Percentiles rank a stretch among this genome's conserved stretches.
phyloP scores from a whole-genome alignment of 1,284 basidiomycete genomes.

The Rhodotorula sp. region DNA sequence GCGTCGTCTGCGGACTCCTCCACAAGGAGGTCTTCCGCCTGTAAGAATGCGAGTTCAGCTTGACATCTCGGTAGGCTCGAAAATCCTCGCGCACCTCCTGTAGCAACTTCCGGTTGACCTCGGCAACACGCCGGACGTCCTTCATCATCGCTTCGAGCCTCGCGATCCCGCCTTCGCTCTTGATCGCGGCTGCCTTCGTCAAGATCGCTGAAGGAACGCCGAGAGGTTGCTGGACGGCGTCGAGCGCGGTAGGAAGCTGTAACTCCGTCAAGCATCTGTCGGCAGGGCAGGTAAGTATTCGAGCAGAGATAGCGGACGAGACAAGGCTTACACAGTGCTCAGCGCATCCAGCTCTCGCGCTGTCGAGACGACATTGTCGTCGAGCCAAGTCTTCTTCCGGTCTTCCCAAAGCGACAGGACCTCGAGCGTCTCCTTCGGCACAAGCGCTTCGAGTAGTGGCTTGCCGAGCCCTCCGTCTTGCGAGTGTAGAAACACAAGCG shows the following conservation, averaged over 20 bases:
- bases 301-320: slow-evolving; percentile 5
- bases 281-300: not conserved
- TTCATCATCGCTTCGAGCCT: slow-evolving; percentile 70
- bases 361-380: slow-evolving; percentile 64
- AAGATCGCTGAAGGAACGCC: slow-evolving; percentile 85
- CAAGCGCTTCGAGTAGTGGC: slow-evolving; percentile 69
- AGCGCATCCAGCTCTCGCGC: slow-evolving; percentile 63
- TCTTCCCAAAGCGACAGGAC: slow-evolving; percentile 90
- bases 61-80: not conserved
- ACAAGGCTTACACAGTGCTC: slow-evolving; percentile 59
- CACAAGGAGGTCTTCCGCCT: slow-evolving; percentile 85
- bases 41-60: not conserved
- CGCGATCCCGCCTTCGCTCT: slow-evolving; percentile 69
- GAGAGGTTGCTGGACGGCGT: slow-evolving; percentile 80
- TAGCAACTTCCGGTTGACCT: slow-evolving; percentile 63
- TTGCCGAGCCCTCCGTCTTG: slow-evolving; percentile 41
- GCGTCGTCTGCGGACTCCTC: slow-evolving; percentile 87
- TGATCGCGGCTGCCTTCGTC: slow-evolving; percentile 80
- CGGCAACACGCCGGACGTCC: slow-evolving; percentile 67
- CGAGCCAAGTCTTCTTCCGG: slow-evolving; percentile 69
- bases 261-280: slow-evolving; percentile 66
- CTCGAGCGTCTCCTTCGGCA: slow-evolving; percentile 83
- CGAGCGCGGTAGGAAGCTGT: slow-evolving; percentile 79
- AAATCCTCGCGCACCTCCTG: slow-evolving; percentile 61
- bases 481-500: not conserved